Evolutionary conservation across 108 stramenopile species (phyloP).

Genomic region (Chaetoceros muelleri): DNA sequence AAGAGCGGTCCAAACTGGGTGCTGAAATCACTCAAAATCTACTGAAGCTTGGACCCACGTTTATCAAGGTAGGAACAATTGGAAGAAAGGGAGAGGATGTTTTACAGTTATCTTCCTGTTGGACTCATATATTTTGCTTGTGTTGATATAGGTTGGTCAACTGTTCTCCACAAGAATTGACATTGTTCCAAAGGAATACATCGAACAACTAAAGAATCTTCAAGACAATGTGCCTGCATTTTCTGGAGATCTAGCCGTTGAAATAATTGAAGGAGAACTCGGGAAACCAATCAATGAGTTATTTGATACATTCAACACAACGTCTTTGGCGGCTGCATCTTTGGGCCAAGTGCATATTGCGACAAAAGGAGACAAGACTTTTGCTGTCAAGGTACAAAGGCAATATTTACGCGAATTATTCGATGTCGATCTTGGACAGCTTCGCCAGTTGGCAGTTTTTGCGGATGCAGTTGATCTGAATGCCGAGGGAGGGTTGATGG

Average conservation of each 20-base stretch:
- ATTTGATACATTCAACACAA: slow-evolving; percentile 74
- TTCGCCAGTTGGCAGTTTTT: slow-evolving; percentile 83
- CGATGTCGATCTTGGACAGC: slow-evolving; percentile 89
- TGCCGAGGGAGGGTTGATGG: slow-evolving; percentile 80
- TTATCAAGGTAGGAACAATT: slow-evolving; percentile 58
- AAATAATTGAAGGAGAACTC: slow-evolving; percentile 86
- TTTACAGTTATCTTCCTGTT: background rate
- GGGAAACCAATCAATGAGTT: slow-evolving; percentile 77
- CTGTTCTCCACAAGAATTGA: slow-evolving; percentile 92
- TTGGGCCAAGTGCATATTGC: slow-evolving; percentile 95
- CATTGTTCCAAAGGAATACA: slow-evolving; percentile 92
- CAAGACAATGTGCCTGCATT: slow-evolving; percentile 97
- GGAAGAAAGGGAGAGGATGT: slow-evolving; percentile 1
- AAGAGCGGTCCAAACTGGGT: slow-evolving; percentile 65
- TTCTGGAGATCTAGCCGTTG: slow-evolving; percentile 70
- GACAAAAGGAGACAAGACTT: slow-evolving; percentile 59
- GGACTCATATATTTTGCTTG: background rate
- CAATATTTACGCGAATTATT: slow-evolving; percentile 86
- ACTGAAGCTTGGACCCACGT: slow-evolving; percentile 89
- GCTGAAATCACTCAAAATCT: slow-evolving; percentile 84
- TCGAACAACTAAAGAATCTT: slow-evolving; percentile 81
- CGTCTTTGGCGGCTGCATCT: slow-evolving; percentile 82
- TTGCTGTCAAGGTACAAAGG: slow-evolving; percentile 92
- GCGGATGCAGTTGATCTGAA: slow-evolving; percentile 92
- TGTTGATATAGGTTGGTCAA: slow-evolving; percentile 78